These are phyloP conservation scores for Rhynchosporium agropyri DNA, from an alignment of 2,329 filamentous ascomycete genomes.

Conservation along the genomic window DNA sequence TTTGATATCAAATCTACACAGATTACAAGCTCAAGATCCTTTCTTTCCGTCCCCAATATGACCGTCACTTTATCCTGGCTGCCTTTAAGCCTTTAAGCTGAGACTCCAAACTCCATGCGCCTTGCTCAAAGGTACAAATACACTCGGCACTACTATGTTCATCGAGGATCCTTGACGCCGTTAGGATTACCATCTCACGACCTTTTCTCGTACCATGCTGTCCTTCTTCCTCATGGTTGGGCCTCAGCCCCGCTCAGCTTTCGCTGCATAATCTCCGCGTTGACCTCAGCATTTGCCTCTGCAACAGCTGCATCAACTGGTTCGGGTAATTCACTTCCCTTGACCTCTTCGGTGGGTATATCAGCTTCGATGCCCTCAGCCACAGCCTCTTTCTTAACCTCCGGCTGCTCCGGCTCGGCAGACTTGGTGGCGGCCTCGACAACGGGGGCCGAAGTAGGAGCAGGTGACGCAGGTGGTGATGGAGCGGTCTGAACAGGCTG, in stretches of 20 bases:
- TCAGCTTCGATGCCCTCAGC: constrained; percentile 38
- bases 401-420: constrained; percentile 41
- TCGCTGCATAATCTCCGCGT: constrained; percentile 37
- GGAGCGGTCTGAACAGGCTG: background rate
- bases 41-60: background rate
- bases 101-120: constrained; percentile 26
- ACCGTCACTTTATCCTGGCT: constrained; percentile 11
- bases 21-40: background rate
- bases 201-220: background rate
- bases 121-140: constrained; percentile 20
- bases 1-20: constrained; percentile 4
- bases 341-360: constrained; percentile 33
- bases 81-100: constrained; percentile 3
- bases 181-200: background rate
- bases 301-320: constrained; percentile 8
- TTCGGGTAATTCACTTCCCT: constrained; percentile 22
- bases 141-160: constrained; percentile 10
- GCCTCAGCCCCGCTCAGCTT: constrained; percentile 32
- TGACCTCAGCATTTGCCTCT: constrained; percentile 40
- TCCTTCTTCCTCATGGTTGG: background rate
- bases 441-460: constrained; percentile 16
- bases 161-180: background rate
- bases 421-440: constrained; percentile 25
- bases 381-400: constrained; percentile 41
- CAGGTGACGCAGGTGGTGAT: constrained; percentile 3